Conservation (phyloP, 176 grass and related monocot species). For the Aegilops longissima region DNA sequence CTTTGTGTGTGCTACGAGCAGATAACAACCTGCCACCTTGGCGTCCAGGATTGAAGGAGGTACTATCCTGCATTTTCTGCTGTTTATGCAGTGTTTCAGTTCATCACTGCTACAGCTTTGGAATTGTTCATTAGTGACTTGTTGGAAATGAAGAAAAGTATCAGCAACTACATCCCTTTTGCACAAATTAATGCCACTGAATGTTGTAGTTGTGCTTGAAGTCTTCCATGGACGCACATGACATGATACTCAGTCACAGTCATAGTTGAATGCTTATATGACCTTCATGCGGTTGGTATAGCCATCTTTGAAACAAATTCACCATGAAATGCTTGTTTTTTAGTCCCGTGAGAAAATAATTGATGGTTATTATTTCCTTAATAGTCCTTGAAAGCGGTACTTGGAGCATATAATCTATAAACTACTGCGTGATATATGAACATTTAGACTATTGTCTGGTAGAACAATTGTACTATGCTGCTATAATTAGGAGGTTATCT, state of each 20-base stretch:
- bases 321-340: not conserved
- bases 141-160: not conserved
- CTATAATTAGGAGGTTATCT: not conserved
- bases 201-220: not conserved
- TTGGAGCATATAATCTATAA: not conserved
- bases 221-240: not conserved
- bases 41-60: conserved; percentile 80
- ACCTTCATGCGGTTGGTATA: not conserved
- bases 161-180: not conserved
- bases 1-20: conserved; percentile 71
- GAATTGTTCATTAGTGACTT: not conserved
- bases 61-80: conserved; percentile 31
- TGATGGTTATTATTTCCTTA: not conserved
- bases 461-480: conserved; percentile 6
- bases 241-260: not conserved
- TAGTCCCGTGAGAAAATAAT: not conserved
- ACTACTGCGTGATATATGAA: not conserved
- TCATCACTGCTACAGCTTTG: not conserved
- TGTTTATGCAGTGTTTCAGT: not conserved
- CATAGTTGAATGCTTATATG: not conserved
- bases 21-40: conserved; percentile 97
- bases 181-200: not conserved
- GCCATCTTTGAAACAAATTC: not conserved
- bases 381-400: not conserved
- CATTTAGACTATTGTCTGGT: not conserved